Base-by-base conservation (phyloP, 148 eudicot genomes). In the Polygonum maritimum region DNA sequence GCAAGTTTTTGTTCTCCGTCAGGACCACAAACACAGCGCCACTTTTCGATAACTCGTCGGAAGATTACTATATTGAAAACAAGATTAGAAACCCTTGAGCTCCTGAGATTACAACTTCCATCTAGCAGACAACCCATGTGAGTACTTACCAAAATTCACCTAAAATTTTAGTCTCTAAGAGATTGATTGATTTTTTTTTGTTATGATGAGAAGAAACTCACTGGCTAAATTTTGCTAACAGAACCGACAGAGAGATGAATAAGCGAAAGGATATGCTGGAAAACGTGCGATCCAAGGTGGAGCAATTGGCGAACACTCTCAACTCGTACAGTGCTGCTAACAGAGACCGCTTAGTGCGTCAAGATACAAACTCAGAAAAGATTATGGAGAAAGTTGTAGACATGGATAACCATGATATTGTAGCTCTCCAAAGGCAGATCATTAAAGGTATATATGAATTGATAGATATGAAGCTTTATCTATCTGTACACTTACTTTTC, bases 21-120 rank as follows among this genome's bases (percentile, higher is more conserved):
- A 12, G 86, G 88, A 74, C 80, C 86, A 70, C 82, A 86, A 77
- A 79, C 86, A 9, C 86, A 79, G 52, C 86, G 88, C 12, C 86
- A 86, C 51, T 86, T 84, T 75, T 78, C 88, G 65, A 81, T 79
- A 22, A 82, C 80, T 48, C 84, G 88, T 14, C 69, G 88, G 69
- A 83, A 81, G 79, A 76, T 86, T 67, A 80, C 82, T 69, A 86
- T 86, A 73, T 44, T 82, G 48, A 82, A 76, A 40, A 86, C 84
- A 31, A 86, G 80, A 62, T 79, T 86, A 5, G 86, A 84, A 21
- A 82, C 74, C n/a, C 76, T 86, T 60, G 86, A 82, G 63, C 75
- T 81, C 21, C 77, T 79, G 45, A 55, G 78, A 58, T 79, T 74
- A 45, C 79, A 79, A 49, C 80, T 86, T 36, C 86, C 81, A 2